Evolutionary conservation across 768 basidiomycete genomes (phyloP), one percentile per base, ranked within the genome.

Genomic region (Tephrocybe rancida): DNA sequence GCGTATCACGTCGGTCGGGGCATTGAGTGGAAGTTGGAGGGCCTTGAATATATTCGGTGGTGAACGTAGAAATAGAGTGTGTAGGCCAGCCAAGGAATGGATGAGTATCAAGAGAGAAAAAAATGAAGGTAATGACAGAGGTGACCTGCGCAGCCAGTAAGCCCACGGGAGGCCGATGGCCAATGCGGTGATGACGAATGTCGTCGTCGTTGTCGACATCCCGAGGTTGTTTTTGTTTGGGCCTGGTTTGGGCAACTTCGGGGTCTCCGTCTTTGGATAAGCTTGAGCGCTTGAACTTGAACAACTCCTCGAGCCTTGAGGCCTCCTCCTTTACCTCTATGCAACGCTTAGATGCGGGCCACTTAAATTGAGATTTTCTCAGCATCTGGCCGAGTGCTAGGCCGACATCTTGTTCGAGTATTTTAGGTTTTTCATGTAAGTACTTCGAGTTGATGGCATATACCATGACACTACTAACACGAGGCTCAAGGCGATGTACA

Each of bases 41-140:
- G 73, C 67, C 34, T 70, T 71, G 65, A 88, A 91, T 27, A 91
- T 63, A 61, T 90, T 90, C 42, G 77, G 75, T 8, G 88, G 85
- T 45, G 75, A 77, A 21, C 70, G 65, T 13, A 81, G 67, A 27
- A 81, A 61, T 8, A 85, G 53, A 21, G 62, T 64, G 61, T 83
- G 74, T 16, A 84, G 65, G 19, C 78, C 69, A 57, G 73, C 80
- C 21, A 85, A 60, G 0, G 84, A 75, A 60, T 88, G 83, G 14
- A 75, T 49, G 5, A 82, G 68, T 16, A 85, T 65, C 14, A 81
- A 58, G 4, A 75, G 25, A 5, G 73, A 76, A 42, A 75, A 64
- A 2, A 66, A 35, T 54, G 69, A 64, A 19, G 52, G 43, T 56
- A 55, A 58, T 10, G 56, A 57, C 11, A 52, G 29, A 11, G 54